These are phyloP conservation scores for Entomortierella beljakovae DNA, from an alignment of 192 early-diverging fungal species.

Conservation along the genomic window DNA sequence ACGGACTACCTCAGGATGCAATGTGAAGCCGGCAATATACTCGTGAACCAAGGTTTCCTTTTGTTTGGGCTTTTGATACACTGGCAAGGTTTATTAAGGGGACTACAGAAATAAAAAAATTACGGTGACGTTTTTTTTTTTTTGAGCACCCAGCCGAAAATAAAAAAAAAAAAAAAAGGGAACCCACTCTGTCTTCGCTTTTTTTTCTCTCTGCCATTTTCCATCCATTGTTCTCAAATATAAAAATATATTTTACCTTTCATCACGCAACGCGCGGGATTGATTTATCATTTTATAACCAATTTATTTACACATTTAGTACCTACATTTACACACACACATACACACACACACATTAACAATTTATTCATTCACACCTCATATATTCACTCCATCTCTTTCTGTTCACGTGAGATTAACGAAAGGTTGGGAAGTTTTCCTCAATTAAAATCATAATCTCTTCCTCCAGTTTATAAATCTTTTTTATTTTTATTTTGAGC, in stretches of 20 bases:
- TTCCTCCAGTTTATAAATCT: too few relatives aligned
- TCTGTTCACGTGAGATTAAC: background rate
- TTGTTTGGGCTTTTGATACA: too few relatives aligned
- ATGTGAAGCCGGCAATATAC: too few relatives aligned
- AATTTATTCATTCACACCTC: too few relatives aligned
- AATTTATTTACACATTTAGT: background rate
- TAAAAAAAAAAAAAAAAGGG: background rate
- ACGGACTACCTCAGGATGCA: too few relatives aligned
- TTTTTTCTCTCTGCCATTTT: background rate
- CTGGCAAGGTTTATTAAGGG: too few relatives aligned
- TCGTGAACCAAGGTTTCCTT: too few relatives aligned
- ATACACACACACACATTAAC: background rate
- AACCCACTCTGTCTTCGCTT: background rate
- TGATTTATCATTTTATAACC: background rate
- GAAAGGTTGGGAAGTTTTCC: too few relatives aligned
- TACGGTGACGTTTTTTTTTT: too few relatives aligned
- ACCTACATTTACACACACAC: background rate
- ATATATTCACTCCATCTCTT: background rate
- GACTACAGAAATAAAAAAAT: too few relatives aligned
- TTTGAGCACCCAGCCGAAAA: too few relatives aligned
- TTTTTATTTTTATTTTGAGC: background rate
- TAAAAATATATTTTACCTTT: conserved; percentile 1
- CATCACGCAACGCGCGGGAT: background rate
- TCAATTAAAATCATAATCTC: background rate
- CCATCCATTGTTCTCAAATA: background rate